A percentile compares a stretch with the other conserved stretches of the same genome.
These are phyloP conservation scores for Colletotrichum melonis DNA, from an alignment of 2,329 filamentous ascomycete genomes.

Conservation along the genomic window DNA sequence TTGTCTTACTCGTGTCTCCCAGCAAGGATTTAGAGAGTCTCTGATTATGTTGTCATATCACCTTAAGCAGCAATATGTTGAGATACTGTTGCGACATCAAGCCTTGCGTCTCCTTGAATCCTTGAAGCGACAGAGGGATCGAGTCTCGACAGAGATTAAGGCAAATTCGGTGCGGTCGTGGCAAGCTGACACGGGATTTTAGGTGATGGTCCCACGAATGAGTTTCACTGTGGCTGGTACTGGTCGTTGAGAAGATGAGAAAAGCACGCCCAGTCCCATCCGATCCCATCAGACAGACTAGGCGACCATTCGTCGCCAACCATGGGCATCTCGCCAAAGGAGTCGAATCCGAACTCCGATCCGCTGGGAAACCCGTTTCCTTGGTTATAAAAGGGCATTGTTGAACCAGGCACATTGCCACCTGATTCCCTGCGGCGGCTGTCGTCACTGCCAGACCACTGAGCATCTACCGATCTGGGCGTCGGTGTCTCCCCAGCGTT, in stretches of 20 bases:
- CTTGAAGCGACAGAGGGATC: too few relatives aligned
- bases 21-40: too few relatives aligned
- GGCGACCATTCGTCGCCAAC: conserved; percentile 20
- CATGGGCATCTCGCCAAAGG: background rate
- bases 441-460: background rate
- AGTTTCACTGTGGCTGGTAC: background rate
- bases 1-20: too few relatives aligned
- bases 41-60: too few relatives aligned
- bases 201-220: background rate
- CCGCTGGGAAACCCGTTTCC: background rate
- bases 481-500: background rate
- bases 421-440: background rate
- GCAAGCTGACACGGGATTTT: too few relatives aligned
- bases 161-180: background rate
- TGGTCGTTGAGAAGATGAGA: conserved; percentile 3
- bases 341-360: background rate
- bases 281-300: conserved; percentile 18
- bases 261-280: conserved; percentile 31
- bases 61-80: too few relatives aligned
- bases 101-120: too few relatives aligned
- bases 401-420: background rate
- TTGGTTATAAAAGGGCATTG: conserved; percentile 4
- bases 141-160: background rate
- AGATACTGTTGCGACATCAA: too few relatives aligned
- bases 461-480: background rate